phyloP scores from a whole-genome alignment of 2,329 filamentous ascomycete genomes.

The Calcarisporium arbuscula region DNA sequence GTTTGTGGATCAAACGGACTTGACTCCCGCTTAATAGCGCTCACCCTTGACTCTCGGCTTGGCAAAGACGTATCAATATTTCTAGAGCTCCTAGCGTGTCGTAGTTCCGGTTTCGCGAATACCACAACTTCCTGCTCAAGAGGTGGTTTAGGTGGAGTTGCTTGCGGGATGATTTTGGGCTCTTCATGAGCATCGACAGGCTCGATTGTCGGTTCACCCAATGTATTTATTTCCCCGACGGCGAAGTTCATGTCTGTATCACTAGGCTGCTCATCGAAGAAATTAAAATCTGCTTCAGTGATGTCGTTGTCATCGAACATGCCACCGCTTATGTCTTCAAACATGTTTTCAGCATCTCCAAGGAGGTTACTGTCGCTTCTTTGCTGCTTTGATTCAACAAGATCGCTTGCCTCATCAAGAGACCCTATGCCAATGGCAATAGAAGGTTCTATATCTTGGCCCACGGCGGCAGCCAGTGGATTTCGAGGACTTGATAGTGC shows the following conservation, averaged over 20 bases:
- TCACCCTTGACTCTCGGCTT: constrained; percentile 23
- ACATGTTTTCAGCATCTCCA: constrained; percentile 52
- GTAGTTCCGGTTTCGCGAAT: constrained; percentile 55
- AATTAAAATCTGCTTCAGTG: constrained; percentile 80
- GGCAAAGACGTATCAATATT: constrained; percentile 31
- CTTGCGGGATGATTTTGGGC: too few species aligned
- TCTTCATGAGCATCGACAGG: too few species aligned
- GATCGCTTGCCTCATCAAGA: constrained; percentile 23
- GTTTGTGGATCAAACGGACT: constrained; percentile 54
- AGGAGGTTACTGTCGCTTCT: constrained; percentile 35
- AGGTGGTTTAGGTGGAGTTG: too few species aligned
- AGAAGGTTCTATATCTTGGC: constrained; percentile 18
- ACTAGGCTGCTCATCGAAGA: constrained; percentile 62
- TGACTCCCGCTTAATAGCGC: constrained; percentile 40
- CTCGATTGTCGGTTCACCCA: too few species aligned
- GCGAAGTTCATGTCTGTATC: constrained; percentile 31
- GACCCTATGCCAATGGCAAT: constrained; percentile 14
- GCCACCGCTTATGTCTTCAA: constrained; percentile 62
- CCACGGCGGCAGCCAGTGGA: constrained; percentile 24
- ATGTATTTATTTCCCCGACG: too few species aligned
- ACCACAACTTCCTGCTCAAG: constrained; percentile 23
- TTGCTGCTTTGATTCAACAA: constrained; percentile 38
- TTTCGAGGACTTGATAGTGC: constrained; percentile 50
- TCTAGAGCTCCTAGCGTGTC: constrained; percentile 50
- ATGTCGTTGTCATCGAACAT: constrained; percentile 67